These are phyloP conservation scores for Cyberlindnera lachancei DNA, from an alignment of 805 yeast species.

Conservation along the genomic window DNA sequence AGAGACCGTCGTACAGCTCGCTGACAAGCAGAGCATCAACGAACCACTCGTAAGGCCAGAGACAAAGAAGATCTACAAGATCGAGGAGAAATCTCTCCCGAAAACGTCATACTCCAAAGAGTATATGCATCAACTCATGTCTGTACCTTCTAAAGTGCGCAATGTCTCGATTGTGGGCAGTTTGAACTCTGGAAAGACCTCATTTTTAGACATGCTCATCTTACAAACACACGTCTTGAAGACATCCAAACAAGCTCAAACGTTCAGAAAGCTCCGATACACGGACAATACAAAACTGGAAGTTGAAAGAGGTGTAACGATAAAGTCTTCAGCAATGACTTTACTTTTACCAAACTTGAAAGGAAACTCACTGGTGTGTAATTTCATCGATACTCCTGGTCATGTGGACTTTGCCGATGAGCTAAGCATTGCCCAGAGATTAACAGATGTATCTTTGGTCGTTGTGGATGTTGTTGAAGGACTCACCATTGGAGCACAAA, in stretches of 20 bases:
- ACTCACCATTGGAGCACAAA: slow-evolving; percentile 47
- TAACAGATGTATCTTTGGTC: slow-evolving; percentile 59
- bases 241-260: slow-evolving; percentile 46
- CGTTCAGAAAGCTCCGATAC: slow-evolving; percentile 58
- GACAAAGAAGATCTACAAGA: slow-evolving; percentile 31
- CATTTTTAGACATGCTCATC: slow-evolving; percentile 62
- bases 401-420: slow-evolving; percentile 83
- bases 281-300: slow-evolving; percentile 71
- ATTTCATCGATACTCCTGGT: slow-evolving; percentile 85
- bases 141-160: slow-evolving; percentile 56
- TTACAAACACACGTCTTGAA: slow-evolving; percentile 49
- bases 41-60: slow-evolving; percentile 63
- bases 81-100: slow-evolving; percentile 53
- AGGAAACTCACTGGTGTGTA: slow-evolving; percentile 49
- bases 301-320: slow-evolving; percentile 58
- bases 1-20: slow-evolving; percentile 52
- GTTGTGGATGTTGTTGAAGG: slow-evolving; percentile 89
- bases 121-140: slow-evolving; percentile 45
- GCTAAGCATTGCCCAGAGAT: slow-evolving; percentile 43
- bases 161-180: slow-evolving; percentile 78
- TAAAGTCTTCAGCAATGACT: slow-evolving; percentile 56
- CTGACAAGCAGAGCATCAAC: slow-evolving; percentile 41
- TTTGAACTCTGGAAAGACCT: slow-evolving; percentile 80
- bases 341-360: slow-evolving; percentile 46
- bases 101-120: slow-evolving; percentile 51